Base-by-base conservation (phyloP, 2,329 filamentous ascomycete species). In the Penicillium sp. region DNA sequence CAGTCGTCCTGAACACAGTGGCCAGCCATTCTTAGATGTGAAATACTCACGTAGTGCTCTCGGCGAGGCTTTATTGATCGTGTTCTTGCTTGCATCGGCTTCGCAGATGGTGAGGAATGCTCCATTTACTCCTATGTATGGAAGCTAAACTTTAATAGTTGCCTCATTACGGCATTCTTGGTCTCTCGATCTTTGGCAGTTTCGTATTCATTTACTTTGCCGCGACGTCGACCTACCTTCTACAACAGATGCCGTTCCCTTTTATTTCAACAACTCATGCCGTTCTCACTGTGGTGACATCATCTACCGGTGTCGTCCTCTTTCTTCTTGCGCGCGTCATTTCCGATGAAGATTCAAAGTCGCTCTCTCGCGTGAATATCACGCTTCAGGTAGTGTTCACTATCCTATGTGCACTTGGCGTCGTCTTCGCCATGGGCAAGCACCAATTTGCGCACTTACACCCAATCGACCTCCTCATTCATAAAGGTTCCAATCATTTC, bases 391-490 rank as follows among this genome's bases (percentile, higher is more conserved):
- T 71, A 10, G 28, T 73, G 4, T 64, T 79, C 16, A 49, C 76
- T 6, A 36, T 76, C 4, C 61, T 81, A 1, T 68, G 79, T 42
- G 63, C 72, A n/a, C 49, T 78, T 57, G 72, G 74, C 53, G 55
- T 76, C 3, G 64, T 69, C 33, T 65, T 78, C 6, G 72, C 69
- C 45, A 66, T 73, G 26, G 69, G 73, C 28, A 74, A 76, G 48
- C 73, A 70, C 21, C 69, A 70, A 16, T 58, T 70, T 23, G 63
- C 74, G 16, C 67, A 70, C 16, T 73, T 73, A 34, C 82, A 85
- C 62, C 81, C 83, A 0, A 83, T 85, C 45, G 78, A 82, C 47
- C 63, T 75, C 33, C 71, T 85, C 16, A 80, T 85, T 26, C 75
- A 78, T 42, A 68, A 79, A 16, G 81, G 77, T 15, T 71, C 73